Percentiles rank a stretch among this genome's conserved stretches.
These are phyloP conservation scores for Lentinus polychrous DNA, from an alignment of 1,284 basidiomycete genomes.

Conservation along the genomic window DNA sequence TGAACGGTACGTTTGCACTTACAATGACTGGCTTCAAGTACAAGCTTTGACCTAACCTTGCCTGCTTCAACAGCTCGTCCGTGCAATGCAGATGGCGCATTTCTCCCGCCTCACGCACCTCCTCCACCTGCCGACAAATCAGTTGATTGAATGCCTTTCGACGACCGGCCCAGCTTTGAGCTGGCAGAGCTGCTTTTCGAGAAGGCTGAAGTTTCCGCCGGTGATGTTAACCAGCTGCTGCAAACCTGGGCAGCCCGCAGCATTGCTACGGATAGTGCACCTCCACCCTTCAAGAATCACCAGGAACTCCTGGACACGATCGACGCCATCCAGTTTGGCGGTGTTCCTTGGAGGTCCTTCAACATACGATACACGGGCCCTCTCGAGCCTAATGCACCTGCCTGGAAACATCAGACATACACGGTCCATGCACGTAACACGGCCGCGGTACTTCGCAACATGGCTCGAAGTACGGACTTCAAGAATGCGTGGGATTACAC, in stretches of 20 bases:
- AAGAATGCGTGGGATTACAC: slow-evolving; percentile 6
- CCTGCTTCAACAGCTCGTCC: background rate
- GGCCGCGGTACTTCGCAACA: slow-evolving; percentile 8
- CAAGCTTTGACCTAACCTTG: background rate
- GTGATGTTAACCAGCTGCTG: slow-evolving; percentile 20
- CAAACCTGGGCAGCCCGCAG: slow-evolving; percentile 19
- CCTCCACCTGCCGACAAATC: background rate
- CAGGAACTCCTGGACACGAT: slow-evolving; percentile 12
- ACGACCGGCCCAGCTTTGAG: slow-evolving; percentile 5
- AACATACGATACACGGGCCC: slow-evolving; percentile 10
- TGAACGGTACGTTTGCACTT: background rate
- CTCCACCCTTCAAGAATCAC: slow-evolving; percentile 3
- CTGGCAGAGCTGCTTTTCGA: slow-evolving; percentile 10
- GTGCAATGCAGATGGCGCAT: too few species aligned
- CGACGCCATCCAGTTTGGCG: slow-evolving; percentile 11
- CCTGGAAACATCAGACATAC: slow-evolving; percentile 13
- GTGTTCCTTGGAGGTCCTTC: slow-evolving; percentile 12
- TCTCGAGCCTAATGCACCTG: slow-evolving; percentile 7
- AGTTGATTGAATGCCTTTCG: slow-evolving; percentile 11
- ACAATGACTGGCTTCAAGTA: background rate
- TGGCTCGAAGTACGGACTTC: slow-evolving; percentile 9
- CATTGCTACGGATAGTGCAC: background rate
- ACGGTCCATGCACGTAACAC: slow-evolving; percentile 13
- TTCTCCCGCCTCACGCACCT: background rate
- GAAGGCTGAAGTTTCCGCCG: slow-evolving; percentile 8